phyloP scores from a whole-genome alignment of 345 rosid species.

The Xanthoceras sorbifolium region DNA sequence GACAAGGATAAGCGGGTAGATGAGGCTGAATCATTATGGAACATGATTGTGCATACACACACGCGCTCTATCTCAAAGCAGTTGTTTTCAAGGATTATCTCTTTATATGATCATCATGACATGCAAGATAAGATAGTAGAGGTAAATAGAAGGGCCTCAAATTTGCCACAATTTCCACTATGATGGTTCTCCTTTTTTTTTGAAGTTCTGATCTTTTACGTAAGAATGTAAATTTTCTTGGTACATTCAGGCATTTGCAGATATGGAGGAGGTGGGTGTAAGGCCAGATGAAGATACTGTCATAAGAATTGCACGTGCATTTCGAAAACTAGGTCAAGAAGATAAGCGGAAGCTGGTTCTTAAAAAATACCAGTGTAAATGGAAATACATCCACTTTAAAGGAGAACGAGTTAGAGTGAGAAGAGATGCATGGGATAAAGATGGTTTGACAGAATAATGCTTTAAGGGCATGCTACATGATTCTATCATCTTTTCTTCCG shows the following conservation, averaged over 20 bases:
- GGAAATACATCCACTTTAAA: conserved; percentile 78
- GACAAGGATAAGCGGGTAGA: conserved; percentile 77
- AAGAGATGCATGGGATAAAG: conserved; percentile 47
- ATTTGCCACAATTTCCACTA: neutral
- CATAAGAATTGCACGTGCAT: conserved; percentile 63
- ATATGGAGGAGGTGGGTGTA: conserved; percentile 88
- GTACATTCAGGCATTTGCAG: conserved; percentile 69
- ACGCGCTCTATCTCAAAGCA: conserved; percentile 79
- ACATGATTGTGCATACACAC: conserved; percentile 71
- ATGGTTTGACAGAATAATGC: conserved; percentile 11
- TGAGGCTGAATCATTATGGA: conserved; percentile 86
- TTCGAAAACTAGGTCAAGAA: conserved; percentile 58
- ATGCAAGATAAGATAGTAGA: conserved; percentile 69
- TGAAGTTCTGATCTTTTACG: neutral
- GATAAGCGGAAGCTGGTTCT: conserved; percentile 60
- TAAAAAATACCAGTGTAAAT: conserved; percentile 54
- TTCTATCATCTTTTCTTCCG: neutral
- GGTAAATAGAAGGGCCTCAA: conserved; percentile 36
- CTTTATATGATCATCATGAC: conserved; percentile 75
- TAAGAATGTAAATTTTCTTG: neutral
- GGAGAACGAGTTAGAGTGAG: conserved; percentile 78
- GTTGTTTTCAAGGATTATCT: conserved; percentile 81
- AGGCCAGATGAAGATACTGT: conserved; percentile 79
- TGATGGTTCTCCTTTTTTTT: neutral
- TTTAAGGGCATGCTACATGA: neutral